Conservation (phyloP, 140 eudicot genomes). For the Senecio squalidus region DNA sequence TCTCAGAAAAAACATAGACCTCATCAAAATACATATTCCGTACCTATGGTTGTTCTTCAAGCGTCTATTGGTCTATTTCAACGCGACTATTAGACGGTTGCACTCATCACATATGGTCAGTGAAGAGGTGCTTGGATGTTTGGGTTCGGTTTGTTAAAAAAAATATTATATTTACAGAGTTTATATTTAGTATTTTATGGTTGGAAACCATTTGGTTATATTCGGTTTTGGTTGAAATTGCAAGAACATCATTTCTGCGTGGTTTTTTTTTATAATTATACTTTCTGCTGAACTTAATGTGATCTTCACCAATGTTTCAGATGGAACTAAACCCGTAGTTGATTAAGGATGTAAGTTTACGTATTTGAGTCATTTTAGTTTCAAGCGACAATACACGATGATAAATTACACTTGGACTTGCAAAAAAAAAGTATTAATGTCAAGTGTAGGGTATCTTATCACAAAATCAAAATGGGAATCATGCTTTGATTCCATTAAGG, state of each 20-base stretch:
- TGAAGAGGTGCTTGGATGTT: background rate
- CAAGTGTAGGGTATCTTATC: background rate
- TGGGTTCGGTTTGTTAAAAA: background rate
- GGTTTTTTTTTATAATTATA: background rate
- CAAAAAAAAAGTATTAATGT: background rate
- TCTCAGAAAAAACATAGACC: constrained; percentile 19
- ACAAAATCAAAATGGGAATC: constrained; percentile 11
- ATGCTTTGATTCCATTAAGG: constrained; percentile 22
- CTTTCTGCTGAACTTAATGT: background rate
- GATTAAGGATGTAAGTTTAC: background rate
- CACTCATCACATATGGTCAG: constrained; percentile 10
- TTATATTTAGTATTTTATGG: background rate
- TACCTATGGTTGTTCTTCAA: constrained; percentile 5
- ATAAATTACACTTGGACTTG: background rate
- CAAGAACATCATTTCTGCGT: background rate
- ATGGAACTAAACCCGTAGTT: background rate
- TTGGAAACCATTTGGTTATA: background rate
- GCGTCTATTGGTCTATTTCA: constrained; percentile 5
- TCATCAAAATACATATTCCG: constrained; percentile 25
- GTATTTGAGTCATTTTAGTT: constrained; percentile 1
- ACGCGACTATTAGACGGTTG: constrained; percentile 4
- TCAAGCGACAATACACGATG: background rate
- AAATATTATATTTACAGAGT: background rate
- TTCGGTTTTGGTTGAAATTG: background rate
- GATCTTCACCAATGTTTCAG: background rate